Base-by-base conservation (phyloP, 352 stramenopile genomes). In the Blastocystis hominis region DNA sequence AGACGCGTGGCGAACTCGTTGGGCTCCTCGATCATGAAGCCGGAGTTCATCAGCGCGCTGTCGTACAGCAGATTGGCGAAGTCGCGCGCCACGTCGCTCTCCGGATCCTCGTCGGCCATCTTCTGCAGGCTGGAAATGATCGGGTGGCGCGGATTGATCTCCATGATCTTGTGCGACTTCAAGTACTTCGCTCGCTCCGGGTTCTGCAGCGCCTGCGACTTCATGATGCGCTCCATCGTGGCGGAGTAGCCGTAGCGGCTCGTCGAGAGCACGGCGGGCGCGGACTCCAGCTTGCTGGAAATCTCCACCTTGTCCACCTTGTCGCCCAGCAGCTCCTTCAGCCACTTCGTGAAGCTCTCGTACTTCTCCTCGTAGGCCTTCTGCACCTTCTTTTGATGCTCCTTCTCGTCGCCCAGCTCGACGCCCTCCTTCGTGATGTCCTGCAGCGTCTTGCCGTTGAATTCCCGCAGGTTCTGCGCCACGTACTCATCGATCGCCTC, bases 181-280 rank as follows among this genome's bases (percentile, higher is more conserved):
- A 92, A 90, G 63, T 88, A 68, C 13, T 81, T 89, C 64, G 88
- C 66, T 30, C 92, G 89, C 40, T 91, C 61, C 6, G 92, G 92
- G 87, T 95, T 94, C 5, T 92, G 91, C 89, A 98, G 98, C 17
- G 97, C 97, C 91, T 99, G 97, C 36, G 96, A 92, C 90, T 97
- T 94, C 93, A 99, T 97, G 91, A 99, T 98, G 55, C 96, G 93
- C 91, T 99, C 96, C 96, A 99, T 99, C 91, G 99, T 99, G 17
- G 97, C 96, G 55, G 93, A 97, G 91, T 98, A 94, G 30, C 96
- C 96, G 91, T 95, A 99, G 90, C 98, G 93, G 3, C 93, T 95
- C 7, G 95, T 98, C 50, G 97, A 94, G 88, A 99, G 96, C 81
- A 99, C 95, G 1, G 94, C 94, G 13, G 97, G 96, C 54, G 94